phyloP scores from a whole-genome alignment of 2,329 filamentous ascomycete genomes.

The Epichloe festucae region DNA sequence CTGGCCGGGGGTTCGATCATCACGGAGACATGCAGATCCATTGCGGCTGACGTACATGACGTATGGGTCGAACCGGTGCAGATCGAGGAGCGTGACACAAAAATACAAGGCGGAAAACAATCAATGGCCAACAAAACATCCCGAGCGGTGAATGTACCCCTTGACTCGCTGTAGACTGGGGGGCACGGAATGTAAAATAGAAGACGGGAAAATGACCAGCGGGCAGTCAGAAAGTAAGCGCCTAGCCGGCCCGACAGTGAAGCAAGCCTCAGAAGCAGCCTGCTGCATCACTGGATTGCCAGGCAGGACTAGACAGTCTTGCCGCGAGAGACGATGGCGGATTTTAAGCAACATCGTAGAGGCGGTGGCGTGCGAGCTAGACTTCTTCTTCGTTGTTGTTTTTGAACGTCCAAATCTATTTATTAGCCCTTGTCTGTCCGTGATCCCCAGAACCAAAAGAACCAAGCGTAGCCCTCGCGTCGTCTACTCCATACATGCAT shows the following conservation, averaged over 20 bases:
- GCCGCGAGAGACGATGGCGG: neutral
- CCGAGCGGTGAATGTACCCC: no score
- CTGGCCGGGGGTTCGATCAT: no score
- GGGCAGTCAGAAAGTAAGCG: no score
- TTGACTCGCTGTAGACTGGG: no score
- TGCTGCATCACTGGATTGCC: neutral
- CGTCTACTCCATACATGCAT: slow-evolving; percentile 10
- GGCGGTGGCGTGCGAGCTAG: neutral
- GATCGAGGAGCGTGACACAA: no score
- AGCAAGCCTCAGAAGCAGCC: neutral
- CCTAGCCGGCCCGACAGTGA: neutral
- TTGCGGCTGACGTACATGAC: no score
- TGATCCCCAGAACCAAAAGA: slow-evolving; percentile 1
- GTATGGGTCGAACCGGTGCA: no score
- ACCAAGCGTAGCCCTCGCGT: slow-evolving; percentile 3
- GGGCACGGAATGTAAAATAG: no score
- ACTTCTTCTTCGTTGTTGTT: neutral
- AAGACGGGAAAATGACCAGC: no score
- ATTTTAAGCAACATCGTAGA: neutral
- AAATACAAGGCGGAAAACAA: no score
- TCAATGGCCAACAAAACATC: no score
- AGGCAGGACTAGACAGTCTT: neutral
- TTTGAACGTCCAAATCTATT: slow-evolving; percentile 7
- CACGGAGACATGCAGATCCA: no score
- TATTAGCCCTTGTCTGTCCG: slow-evolving; percentile 6